These are phyloP conservation scores for Jatropha podagrica DNA, from an alignment of 441 rosid species.

Conservation along the genomic window DNA sequence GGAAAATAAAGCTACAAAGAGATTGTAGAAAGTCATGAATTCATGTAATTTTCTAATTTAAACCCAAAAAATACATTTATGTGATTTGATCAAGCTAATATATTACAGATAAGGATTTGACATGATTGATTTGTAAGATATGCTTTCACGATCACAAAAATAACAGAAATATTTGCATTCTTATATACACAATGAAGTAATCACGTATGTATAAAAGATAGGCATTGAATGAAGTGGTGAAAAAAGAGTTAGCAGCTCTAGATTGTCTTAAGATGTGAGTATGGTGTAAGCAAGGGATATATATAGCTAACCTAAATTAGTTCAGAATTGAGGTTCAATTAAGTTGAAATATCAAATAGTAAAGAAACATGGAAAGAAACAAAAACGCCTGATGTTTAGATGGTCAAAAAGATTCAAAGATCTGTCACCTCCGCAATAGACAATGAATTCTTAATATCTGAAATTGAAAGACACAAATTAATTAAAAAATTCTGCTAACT, in stretches of 20 bases:
- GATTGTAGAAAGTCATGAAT: slow-evolving; percentile 2
- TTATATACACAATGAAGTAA: background rate
- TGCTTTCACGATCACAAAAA: background rate
- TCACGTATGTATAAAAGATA: background rate
- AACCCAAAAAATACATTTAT: background rate
- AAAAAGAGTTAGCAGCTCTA: background rate
- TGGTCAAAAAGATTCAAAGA: background rate
- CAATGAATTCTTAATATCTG: too few relatives aligned
- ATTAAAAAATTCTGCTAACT: too few relatives aligned
- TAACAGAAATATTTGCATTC: background rate
- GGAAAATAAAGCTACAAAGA: slow-evolving; percentile 20
- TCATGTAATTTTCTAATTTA: background rate
- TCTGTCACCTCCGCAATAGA: background rate
- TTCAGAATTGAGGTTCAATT: background rate
- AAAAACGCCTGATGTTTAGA: background rate
- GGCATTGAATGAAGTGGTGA: background rate
- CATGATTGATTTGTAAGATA: too few relatives aligned
- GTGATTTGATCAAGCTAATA: background rate
- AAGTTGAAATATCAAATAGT: background rate
- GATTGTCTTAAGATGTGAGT: background rate
- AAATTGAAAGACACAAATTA: too few relatives aligned
- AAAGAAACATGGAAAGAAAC: background rate
- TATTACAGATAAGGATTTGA: background rate
- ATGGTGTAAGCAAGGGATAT: background rate
- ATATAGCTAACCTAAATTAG: background rate